A percentile compares a stretch with the other conserved stretches of the same genome.
phyloP scores from a whole-genome alignment of 352 stramenopile genomes.

The Globisporangium spiculum region DNA sequence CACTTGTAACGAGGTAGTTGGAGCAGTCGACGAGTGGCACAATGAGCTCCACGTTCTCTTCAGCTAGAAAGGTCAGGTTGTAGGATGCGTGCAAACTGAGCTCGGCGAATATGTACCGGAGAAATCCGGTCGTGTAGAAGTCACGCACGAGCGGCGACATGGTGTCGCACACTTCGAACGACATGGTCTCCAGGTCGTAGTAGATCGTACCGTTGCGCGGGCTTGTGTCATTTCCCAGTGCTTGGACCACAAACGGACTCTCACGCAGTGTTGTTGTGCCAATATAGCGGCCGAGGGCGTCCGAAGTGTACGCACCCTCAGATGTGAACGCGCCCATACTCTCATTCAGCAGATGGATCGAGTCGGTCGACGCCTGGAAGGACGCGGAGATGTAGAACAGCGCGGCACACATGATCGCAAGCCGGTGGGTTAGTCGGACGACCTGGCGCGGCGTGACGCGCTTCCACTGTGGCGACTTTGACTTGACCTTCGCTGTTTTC shows the following conservation, averaged over 20 bases:
- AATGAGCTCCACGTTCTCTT: slow-evolving; percentile 27
- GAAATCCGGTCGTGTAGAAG: slow-evolving; percentile 14
- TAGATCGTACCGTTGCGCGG: slow-evolving; percentile 7
- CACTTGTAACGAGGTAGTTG: slow-evolving; percentile 14
- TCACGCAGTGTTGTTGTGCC: slow-evolving; percentile 12
- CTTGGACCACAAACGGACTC: slow-evolving; percentile 16
- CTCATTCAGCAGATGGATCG: not conserved
- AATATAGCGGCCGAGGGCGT: not conserved
- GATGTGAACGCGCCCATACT: not conserved
- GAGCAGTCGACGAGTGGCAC: slow-evolving; percentile 45
- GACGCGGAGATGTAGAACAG: slow-evolving; percentile 9
- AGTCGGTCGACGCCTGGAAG: not conserved
- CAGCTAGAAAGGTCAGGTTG: slow-evolving; percentile 10
- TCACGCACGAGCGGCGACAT: not conserved
- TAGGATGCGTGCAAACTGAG: slow-evolving; percentile 14
- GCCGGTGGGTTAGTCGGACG: not conserved
- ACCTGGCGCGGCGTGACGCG: not conserved
- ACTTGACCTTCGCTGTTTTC: not conserved
- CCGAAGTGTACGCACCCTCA: slow-evolving; percentile 1
- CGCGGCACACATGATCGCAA: slow-evolving; percentile 8
- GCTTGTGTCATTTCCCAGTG: slow-evolving; percentile 16
- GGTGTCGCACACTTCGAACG: slow-evolving; percentile 3
- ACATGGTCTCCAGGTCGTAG: slow-evolving; percentile 1
- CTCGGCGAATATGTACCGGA: slow-evolving; percentile 13
- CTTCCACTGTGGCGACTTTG: not conserved